Evolutionary conservation across 768 basidiomycete genomes (phyloP), one percentile per base, ranked within the genome.

Genomic region (Pulveroboletus frians): DNA sequence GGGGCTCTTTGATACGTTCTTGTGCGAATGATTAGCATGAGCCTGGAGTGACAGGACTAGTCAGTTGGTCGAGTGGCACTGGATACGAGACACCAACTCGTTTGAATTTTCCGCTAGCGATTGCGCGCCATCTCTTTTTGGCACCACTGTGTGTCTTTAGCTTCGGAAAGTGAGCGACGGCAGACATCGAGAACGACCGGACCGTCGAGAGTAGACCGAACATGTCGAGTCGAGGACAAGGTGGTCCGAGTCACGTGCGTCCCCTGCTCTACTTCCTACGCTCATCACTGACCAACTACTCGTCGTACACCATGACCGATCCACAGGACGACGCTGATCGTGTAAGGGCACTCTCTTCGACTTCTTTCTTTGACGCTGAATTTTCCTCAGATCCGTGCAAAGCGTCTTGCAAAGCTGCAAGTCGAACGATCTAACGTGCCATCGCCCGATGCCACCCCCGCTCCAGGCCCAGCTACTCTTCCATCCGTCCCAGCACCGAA

Each of bases 381-480:
- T 31, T 0, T 3, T 14, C 14, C 23, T 6, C 59, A 95, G 93
- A 95, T 96, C 63, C 89, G 92, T 55, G 72, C 91, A 66, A 95
- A 95, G 70, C 83, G 94, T 48, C 76, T 98, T 45, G 92, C 89
- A 29, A 91, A 88, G 65, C 76, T 97, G 8, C 86, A 88, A 61
- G 72, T 62, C 34, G 58, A 70, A 37, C 54, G 71, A 36, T 69
- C 74, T 27, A 64, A 55, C 11, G 60, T 76, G 0, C 65, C 77
- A 9, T 61, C 77, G 10, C 39, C 62, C 11, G 46, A 57, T 11
- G 6, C 50, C 20, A 11, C 57, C n/a, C 43, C 60, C 15, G 23
- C 54, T 9, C 47, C 59, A 18, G 9, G 32, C 35, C 26, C 49
- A 6, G 18, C 46, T 9, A 42, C 73, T 11, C 56, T 66, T 20